Base-by-base conservation (phyloP, 1,284 basidiomycete genomes). In the Tilletia setariae region DNA sequence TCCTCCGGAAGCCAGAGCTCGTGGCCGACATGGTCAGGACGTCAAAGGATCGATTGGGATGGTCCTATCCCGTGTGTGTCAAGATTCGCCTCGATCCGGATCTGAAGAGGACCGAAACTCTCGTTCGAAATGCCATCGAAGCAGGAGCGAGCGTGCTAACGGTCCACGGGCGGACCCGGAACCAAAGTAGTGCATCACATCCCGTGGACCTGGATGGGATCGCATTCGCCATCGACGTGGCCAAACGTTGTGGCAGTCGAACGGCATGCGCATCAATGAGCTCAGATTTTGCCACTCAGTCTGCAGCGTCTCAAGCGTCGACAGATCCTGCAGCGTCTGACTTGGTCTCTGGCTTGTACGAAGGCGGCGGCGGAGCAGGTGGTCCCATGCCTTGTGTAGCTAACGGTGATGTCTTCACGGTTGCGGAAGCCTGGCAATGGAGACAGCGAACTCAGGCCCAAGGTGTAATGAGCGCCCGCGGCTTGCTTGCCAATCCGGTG, bases 41-140 rank as follows among this genome's bases (percentile, higher is more conserved):
- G 0, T 85, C 86, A n/a, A 85, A 87, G 67, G 85, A 83, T 63
- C 79, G 87, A 2, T 81, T 87, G 65, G 87, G 87, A 0, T 84
- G 85, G 80, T 77, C 79, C 15, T 88, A 84, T 72, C 86, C 86
- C n/a, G 85, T 88, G 35, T 85, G 84, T 63, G 85, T 88, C 72
- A 88, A 88, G 82, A 88, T 88, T 65, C 83, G 87, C 9, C 83
- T 88, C 15, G 87, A 88, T 76, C 75, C 82, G 6, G 86, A 88
- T 46, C n/a, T 19, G 65, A 86, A 84, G 43, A 75, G 84, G 21
- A 88, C 87, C 0, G 84, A 87, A 32, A 83, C 84, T 46, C 83
- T 88, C 1, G 84, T 88, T 19, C 77, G 84, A 7, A 86, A 85
- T 16, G 85, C 85, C 2, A 79, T 85, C 23, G 82, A 84, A 7